phyloP scores from a whole-genome alignment of 2,329 filamentous ascomycete genomes.

The Byssothecium circinans region DNA sequence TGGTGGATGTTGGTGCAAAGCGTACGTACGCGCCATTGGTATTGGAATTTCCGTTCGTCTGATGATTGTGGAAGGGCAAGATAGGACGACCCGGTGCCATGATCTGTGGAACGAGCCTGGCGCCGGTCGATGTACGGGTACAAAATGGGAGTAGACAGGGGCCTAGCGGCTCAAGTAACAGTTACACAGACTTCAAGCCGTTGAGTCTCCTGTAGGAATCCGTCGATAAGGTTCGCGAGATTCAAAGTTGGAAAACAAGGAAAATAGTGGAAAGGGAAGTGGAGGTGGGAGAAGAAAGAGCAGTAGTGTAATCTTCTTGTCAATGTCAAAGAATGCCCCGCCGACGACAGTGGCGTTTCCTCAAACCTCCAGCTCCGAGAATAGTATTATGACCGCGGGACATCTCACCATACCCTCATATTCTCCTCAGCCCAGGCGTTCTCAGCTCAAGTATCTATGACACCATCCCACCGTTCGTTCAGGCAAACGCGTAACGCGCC shows the following conservation, averaged over 20 bases:
- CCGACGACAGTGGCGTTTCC: slow-evolving; percentile 13
- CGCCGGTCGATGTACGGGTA: not conserved
- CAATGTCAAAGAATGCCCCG: slow-evolving; percentile 1
- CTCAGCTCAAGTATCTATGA: not conserved
- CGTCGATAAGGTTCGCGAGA: not conserved
- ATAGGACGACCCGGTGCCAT: slow-evolving; percentile 7
- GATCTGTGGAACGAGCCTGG: not conserved
- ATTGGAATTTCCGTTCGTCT: slow-evolving; percentile 5
- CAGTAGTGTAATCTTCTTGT: not conserved
- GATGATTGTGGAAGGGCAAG: slow-evolving; percentile 7
- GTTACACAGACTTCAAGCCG: not conserved
- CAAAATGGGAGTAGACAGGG: not conserved
- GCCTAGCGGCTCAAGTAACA: not conserved
- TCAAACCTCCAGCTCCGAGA: not conserved
- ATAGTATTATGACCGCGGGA: not conserved
- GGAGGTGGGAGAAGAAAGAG: slow-evolving; percentile 1
- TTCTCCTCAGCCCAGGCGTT: not conserved
- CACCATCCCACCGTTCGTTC: slow-evolving; percentile 2
- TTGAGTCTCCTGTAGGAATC: not conserved
- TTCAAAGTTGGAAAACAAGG: not conserved
- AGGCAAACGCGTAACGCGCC: not conserved
- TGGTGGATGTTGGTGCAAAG: no score
- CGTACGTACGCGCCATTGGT: no score
- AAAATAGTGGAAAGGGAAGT: not conserved
- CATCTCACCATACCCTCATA: not conserved